Conservation (phyloP, 176 grass and related monocot species). For the Cenchrus americanus region DNA sequence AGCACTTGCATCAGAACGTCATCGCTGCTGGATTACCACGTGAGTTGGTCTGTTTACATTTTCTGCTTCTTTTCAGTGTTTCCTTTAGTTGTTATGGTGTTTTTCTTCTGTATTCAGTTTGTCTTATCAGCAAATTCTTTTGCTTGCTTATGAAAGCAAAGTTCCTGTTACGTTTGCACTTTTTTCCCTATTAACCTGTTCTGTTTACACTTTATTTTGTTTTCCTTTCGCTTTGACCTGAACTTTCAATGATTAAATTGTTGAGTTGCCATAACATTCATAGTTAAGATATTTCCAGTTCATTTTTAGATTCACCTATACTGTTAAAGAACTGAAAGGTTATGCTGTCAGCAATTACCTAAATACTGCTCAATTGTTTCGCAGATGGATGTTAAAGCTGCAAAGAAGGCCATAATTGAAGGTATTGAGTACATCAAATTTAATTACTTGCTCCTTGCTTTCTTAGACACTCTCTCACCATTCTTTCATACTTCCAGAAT, state of each 20-base stretch:
- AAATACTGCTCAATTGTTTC: constrained; percentile 36
- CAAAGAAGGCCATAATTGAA: constrained; percentile 90
- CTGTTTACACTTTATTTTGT: neutral
- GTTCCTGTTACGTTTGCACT: constrained; percentile 8
- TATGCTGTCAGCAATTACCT: constrained; percentile 15
- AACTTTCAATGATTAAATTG: constrained; percentile 6
- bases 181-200: neutral
- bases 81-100: neutral
- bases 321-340: neutral
- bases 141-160: neutral
- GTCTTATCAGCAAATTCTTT: neutral
- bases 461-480: constrained; percentile 19
- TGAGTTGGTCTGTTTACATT: constrained; percentile 97
- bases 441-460: neutral
- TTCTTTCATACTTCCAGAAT: neutral
- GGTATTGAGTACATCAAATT: constrained; percentile 53
- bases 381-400: constrained; percentile 89
- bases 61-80: constrained; percentile 39
- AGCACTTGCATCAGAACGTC: constrained; percentile 82
- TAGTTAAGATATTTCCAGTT: constrained; percentile 16
- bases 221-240: neutral
- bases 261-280: neutral
- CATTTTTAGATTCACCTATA: neutral
- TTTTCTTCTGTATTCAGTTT: constrained; percentile 13
- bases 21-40: constrained; percentile 93